Evolutionary conservation across 257 asterid genomes (phyloP).

Genomic region (Echium plantagineum): DNA sequence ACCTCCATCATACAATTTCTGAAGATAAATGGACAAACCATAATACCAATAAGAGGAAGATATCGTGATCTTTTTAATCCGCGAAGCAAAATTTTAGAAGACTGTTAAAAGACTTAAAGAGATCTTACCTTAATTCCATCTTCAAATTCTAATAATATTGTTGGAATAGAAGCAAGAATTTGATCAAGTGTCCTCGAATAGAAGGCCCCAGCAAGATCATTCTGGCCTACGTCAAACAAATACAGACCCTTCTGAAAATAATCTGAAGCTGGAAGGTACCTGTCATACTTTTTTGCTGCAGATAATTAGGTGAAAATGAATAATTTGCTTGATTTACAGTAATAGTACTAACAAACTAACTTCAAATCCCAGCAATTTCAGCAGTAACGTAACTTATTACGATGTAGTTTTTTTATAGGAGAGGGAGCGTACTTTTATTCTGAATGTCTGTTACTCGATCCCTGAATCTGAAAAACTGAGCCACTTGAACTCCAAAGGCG

Average conservation of each 20-base stretch:
- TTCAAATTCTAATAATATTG: conserved; percentile 54
- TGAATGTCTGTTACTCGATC: conserved; percentile 54
- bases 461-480: conserved; percentile 84
- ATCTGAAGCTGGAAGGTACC: conserved; percentile 57
- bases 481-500: conserved; percentile 66
- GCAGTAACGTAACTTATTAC: background rate
- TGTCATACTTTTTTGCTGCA: conserved; percentile 58
- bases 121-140: conserved; percentile 47
- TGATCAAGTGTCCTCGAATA: conserved; percentile 77
- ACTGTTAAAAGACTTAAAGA: too few species aligned
- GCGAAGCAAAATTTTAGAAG: background rate
- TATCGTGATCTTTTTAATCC: too few species aligned
- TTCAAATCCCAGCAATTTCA: background rate
- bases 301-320: conserved; percentile 4
- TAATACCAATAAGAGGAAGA: background rate
- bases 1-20: conserved; percentile 73
- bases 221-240: conserved; percentile 94
- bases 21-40: conserved; percentile 6
- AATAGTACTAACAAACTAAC: too few species aligned
- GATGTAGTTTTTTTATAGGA: background rate
- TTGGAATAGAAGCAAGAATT: conserved; percentile 79
- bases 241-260: conserved; percentile 59
- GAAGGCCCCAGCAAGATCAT: conserved; percentile 86
- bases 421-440: conserved; percentile 27
- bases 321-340: too few species aligned